A percentile compares a stretch with the other conserved stretches of the same genome.
Conservation (phyloP, 2,329 filamentous ascomycete genomes). For the Monosporascus sp. region DNA sequence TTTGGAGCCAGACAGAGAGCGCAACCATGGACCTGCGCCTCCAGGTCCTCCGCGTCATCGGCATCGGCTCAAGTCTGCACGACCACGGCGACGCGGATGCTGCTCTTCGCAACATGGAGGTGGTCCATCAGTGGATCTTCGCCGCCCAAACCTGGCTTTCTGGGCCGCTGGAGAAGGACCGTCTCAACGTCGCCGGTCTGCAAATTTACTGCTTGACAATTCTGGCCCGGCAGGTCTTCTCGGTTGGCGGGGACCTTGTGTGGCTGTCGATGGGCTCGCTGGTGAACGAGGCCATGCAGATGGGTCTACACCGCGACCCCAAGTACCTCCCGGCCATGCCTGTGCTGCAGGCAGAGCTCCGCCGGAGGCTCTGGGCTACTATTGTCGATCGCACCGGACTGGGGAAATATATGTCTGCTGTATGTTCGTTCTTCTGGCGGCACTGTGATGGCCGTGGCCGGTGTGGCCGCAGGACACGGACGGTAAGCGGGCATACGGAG, state of each 20-base stretch:
- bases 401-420: too few relatives aligned
- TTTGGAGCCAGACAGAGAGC: slow-evolving; percentile 35
- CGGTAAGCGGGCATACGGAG: too few relatives aligned
- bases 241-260: slow-evolving; percentile 33
- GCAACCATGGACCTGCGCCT: slow-evolving; percentile 22
- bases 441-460: too few relatives aligned
- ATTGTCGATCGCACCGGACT: slow-evolving; percentile 27
- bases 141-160: slow-evolving; percentile 37
- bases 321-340: slow-evolving; percentile 31
- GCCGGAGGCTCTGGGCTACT: slow-evolving; percentile 38
- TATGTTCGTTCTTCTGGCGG: too few relatives aligned
- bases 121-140: slow-evolving; percentile 34
- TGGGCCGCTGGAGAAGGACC: slow-evolving; percentile 34
- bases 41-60: slow-evolving; percentile 36
- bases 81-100: slow-evolving; percentile 17
- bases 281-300: slow-evolving; percentile 36
- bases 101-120: slow-evolving; percentile 15
- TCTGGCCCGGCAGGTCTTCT: slow-evolving; percentile 35
- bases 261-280: slow-evolving; percentile 38
- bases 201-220: slow-evolving; percentile 36
- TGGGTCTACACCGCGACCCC: slow-evolving; percentile 40
- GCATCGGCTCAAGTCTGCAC: slow-evolving; percentile 32
- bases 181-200: slow-evolving; percentile 28
- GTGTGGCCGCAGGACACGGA: too few relatives aligned
- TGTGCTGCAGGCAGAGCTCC: slow-evolving; percentile 31